Percentiles rank a stretch among this genome's conserved stretches.
Conservation (phyloP, 306 rosid species). For the Ceratonia siliqua region DNA sequence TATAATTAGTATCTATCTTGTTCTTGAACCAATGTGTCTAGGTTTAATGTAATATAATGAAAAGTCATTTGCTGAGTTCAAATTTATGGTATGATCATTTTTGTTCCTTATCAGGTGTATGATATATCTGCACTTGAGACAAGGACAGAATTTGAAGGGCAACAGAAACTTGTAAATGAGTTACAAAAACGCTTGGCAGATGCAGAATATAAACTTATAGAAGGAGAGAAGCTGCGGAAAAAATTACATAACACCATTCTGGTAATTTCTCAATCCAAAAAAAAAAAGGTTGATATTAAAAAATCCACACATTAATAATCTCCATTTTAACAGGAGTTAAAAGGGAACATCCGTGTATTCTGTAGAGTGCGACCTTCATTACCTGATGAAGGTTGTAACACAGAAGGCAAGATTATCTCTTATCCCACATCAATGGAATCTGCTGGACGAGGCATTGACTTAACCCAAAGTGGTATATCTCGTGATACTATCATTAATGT, state of each 20-base stretch:
- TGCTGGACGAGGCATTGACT: conserved; percentile 78
- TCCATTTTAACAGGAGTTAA: conserved; percentile 69
- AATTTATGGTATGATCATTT: background rate
- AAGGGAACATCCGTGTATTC: conserved; percentile 97
- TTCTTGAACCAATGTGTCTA: conserved; percentile 15
- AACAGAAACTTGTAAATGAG: conserved; percentile 61
- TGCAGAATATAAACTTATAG: conserved; percentile 81
- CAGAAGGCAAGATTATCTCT: conserved; percentile 71
- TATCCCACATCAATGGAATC: conserved; percentile 85
- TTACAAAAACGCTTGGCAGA: conserved; percentile 72
- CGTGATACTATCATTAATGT: conserved; percentile 15
- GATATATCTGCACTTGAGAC: conserved; percentile 72
- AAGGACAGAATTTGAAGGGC: conserved; percentile 75
- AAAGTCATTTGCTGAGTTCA: background rate
- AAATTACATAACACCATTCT: conserved; percentile 90
- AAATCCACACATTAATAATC: conserved; percentile 18
- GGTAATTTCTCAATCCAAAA: conserved; percentile 52
- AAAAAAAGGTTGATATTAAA: background rate
- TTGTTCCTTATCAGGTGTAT: conserved; percentile 52
- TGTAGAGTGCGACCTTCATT: conserved; percentile 94
- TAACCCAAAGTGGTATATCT: conserved; percentile 69
- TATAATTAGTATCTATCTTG: conserved; percentile 6
- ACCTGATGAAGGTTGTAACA: conserved; percentile 61
- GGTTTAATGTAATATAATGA: background rate
- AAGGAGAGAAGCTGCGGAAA: conserved; percentile 91